Conservation (phyloP, 495 filamentous ascomycete genomes). For the Xylaria palmicola region DNA sequence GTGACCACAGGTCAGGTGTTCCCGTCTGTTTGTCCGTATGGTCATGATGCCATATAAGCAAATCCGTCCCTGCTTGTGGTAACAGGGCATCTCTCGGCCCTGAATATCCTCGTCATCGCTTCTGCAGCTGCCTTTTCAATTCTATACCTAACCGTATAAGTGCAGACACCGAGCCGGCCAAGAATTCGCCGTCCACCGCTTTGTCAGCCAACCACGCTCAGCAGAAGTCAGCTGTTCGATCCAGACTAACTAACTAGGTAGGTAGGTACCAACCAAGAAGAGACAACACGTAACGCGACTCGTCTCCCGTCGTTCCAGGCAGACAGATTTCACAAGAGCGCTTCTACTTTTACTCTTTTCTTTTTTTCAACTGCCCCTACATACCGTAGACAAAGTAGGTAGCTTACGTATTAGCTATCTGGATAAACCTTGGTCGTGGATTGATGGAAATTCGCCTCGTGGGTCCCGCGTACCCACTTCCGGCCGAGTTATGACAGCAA, state of each 20-base stretch:
- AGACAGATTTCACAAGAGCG: background rate
- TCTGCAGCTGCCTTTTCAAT: background rate
- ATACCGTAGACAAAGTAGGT: no score
- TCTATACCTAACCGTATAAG: slow-evolving; percentile 1
- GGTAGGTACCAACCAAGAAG: background rate
- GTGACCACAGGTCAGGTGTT: slow-evolving; percentile 6
- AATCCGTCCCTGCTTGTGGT: background rate
- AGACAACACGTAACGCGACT: background rate
- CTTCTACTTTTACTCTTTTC: background rate
- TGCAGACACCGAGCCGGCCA: background rate
- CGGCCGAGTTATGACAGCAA: no score
- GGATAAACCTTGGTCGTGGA: background rate
- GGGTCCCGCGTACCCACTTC: no score
- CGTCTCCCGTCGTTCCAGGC: background rate
- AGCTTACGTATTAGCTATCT: background rate
- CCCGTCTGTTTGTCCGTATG: slow-evolving; percentile 3
- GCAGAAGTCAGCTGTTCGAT: background rate
- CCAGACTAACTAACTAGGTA: no score
- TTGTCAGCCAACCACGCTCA: background rate
- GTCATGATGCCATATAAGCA: background rate
- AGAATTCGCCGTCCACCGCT: background rate
- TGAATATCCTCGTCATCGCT: background rate
- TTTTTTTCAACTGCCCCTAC: no score
- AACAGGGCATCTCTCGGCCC: background rate
- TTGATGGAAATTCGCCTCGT: no score